Conservation (phyloP, 2,329 filamentous ascomycete species). For the Pseudogymnoascus sp. region DNA sequence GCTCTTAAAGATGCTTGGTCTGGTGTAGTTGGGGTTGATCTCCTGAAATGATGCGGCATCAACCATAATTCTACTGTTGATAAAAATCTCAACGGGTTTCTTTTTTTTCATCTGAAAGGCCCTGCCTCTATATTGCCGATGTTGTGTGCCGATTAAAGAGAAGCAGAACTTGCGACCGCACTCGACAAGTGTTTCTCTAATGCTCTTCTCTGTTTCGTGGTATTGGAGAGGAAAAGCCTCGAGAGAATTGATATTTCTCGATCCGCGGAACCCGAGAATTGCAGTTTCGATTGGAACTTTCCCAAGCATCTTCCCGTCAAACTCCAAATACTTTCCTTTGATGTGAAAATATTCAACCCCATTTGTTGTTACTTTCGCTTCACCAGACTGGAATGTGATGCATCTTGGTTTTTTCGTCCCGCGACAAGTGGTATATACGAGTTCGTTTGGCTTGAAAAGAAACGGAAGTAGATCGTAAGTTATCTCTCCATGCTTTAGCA, state of each 20-base stretch:
- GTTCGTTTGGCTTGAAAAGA: slow-evolving; percentile 10
- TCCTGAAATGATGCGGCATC: slow-evolving; percentile 25
- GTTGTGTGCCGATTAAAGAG: slow-evolving; percentile 22
- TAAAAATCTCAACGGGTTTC: slow-evolving; percentile 15
- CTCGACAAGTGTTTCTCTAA: slow-evolving; percentile 23
- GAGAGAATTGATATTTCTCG: slow-evolving; percentile 24
- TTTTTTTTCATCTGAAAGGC: slow-evolving; percentile 29
- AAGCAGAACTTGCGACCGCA: slow-evolving; percentile 25
- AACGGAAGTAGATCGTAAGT: slow-evolving; percentile 9
- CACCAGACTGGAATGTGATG: slow-evolving; percentile 6
- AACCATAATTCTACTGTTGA: slow-evolving; percentile 26
- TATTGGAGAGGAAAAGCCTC: slow-evolving; percentile 28
- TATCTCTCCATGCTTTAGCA: slow-evolving; percentile 7
- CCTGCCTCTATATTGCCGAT: slow-evolving; percentile 27
- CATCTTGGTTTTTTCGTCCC: slow-evolving; percentile 1
- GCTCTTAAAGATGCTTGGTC: slow-evolving; percentile 13
- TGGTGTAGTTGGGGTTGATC: slow-evolving; percentile 24
- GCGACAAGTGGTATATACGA: slow-evolving; percentile 9
- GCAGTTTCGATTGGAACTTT: slow-evolving; percentile 20
- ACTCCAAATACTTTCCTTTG: slow-evolving; percentile 24
- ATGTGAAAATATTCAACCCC: slow-evolving; percentile 14
- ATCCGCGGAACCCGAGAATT: slow-evolving; percentile 16
- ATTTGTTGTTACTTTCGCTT: neutral
- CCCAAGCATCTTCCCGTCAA: slow-evolving; percentile 25
- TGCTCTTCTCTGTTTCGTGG: slow-evolving; percentile 20